Evolutionary conservation across 768 basidiomycete species (phyloP).

Genomic region (Collybia sordida): DNA sequence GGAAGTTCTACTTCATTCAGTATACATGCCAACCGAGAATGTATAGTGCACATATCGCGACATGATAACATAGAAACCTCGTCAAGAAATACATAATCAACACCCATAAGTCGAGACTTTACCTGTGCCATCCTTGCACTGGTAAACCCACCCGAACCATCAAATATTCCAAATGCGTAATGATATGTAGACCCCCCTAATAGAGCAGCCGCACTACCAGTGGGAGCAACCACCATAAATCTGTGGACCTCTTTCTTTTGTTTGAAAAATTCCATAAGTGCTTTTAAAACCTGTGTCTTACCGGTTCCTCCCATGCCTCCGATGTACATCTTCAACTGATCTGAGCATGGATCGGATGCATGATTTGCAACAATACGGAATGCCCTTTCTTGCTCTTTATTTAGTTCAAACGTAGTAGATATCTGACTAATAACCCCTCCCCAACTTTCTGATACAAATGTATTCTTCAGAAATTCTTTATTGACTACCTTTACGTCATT

Average conservation of each 20-base stretch:
- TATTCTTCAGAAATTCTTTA: slow-evolving; percentile 8
- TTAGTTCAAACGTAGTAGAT: slow-evolving; percentile 15
- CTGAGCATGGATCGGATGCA: neutral
- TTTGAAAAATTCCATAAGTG: slow-evolving; percentile 20
- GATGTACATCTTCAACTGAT: slow-evolving; percentile 27
- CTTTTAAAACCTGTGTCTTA: slow-evolving; percentile 24
- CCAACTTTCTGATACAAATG: neutral
- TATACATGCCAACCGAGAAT: slow-evolving; percentile 19
- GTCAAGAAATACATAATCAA: slow-evolving; percentile 41
- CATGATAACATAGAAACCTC: slow-evolving; percentile 44
- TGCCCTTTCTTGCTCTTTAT: slow-evolving; percentile 29
- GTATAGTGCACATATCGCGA: slow-evolving; percentile 27
- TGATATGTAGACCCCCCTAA: slow-evolving; percentile 35
- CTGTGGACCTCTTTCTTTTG: slow-evolving; percentile 16
- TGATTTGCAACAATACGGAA: slow-evolving; percentile 28
- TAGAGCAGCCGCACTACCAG: slow-evolving; percentile 27
- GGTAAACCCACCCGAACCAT: neutral
- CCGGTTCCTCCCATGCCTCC: slow-evolving; percentile 31
- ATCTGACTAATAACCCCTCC: slow-evolving; percentile 4
- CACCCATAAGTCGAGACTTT: slow-evolving; percentile 18
- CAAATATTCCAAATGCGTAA: slow-evolving; percentile 23
- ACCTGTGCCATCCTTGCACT: slow-evolving; percentile 8
- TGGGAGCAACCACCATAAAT: slow-evolving; percentile 27
- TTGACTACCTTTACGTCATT: slow-evolving; percentile 6
- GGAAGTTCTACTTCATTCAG: slow-evolving; percentile 14